Evolutionary conservation across 225 moss, liverwort and hornwort species (phyloP), one percentile per base, ranked within the genome.

Genomic region (Lunularia cruciata): DNA sequence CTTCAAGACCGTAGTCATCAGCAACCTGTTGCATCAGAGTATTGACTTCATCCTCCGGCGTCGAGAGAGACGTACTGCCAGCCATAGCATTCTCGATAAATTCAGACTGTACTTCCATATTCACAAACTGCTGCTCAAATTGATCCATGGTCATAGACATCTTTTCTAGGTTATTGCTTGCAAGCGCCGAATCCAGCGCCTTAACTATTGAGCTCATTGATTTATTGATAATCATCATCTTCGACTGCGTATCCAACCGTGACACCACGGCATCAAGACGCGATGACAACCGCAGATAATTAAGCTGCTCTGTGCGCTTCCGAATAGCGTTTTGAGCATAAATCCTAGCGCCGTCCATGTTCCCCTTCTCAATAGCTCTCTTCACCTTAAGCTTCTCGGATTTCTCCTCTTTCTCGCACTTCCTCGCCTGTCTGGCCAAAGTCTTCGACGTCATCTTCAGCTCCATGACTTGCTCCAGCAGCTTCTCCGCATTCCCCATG

Each of bases 111-210:
- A 83, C 82, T 67, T 83, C 82, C 82, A 83, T 83, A 38, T 83
- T 83, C 10, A 83, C 78, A 54, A 83, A 83, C 67, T 74, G 74
- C 47, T 83, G 74, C 78, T 83, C 82, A 54, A 83, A 83, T 65
- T 83, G 82, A 46, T 83, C 82, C 82, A 83, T 83, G 26, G 82
- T 83, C 60, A 68, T 72, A 26, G 82, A 83, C 64, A 83, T 83
- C 69, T 83, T 83, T 70, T 83, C 74, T 4, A 83, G 64, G 59
- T 83, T 83, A 15, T 70, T 71, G 5, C 60, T n/a, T 35, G 78
- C 82, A 0, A 83, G 78, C 7, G 82, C 82, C 5, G 74, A 54
- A 54, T 83, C 82, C 35, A 83, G 59, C 16, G 78, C 78, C 60
- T 83, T 83, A 36, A 83, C 82, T 2, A 83, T 83, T 6, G 82